Evolutionary conservation across 2,329 filamentous ascomycete genomes (phyloP), one percentile per base, ranked within the genome.

Genomic region (Monosporascus sp.): DNA sequence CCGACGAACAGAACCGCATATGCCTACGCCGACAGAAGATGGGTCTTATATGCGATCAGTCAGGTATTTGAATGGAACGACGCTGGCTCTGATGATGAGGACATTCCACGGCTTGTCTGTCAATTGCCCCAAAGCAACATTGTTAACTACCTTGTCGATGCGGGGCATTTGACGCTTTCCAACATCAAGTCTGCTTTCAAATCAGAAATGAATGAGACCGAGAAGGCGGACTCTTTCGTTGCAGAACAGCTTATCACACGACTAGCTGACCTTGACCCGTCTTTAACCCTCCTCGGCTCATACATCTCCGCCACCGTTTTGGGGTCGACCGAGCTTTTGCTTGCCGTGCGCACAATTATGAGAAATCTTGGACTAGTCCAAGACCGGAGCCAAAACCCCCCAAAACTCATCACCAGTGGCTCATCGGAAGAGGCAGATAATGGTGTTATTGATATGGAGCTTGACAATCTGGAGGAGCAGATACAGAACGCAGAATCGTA

Each of bases 401-500:
- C 65, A 6, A 67, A 69, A 52, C 57, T 69, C n/a, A 60, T 69
- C 11, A 63, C 64, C 4, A 62, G 66, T 43, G 65, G 62, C 4
- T 53, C 66, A 9, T 48, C 57, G 14, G 64, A 68, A 20, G 52
- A 69, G 62, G 58, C 59, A 61, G 49, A 70, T 56, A 65, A 59
- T 4, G 67, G 68, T 36, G 66, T 71, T 31, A 73, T 75, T 57
- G 76, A 70, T 59, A 78, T 76, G 76, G 79, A 84, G 58, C 74
- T 87, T 43, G 83, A 84, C 54, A 75, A 81, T 52, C 75, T 84
- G 0, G 82, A 86, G 63, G 74, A 83, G 41, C 85, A 90, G 64
- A 78, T 92, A 48, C 80, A 85, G 51, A 77, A 85, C 54, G 87
- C 86, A 4, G 79, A 90, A 56, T 83, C 84, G 49, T 83, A 88